Evolutionary conservation across 1,284 basidiomycete genomes (phyloP), one percentile per base, ranked within the genome.

Genomic region (Naganishia albida): DNA sequence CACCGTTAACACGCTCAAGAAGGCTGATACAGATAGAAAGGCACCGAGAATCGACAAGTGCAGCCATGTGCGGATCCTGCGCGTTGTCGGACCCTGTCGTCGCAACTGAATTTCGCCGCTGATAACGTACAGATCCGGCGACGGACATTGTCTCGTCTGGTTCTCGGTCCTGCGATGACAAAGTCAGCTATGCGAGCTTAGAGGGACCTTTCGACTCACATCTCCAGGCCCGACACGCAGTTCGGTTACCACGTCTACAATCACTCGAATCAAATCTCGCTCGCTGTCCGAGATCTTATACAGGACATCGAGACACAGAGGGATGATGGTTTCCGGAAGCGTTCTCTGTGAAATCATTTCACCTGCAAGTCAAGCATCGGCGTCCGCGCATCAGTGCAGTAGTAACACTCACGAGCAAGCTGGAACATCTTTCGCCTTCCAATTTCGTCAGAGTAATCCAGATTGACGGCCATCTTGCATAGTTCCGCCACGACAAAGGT

Each of bases 361-460:
- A 68, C 85, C 89, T 90, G 69, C 10, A 1, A 20, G 12, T 12
- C 26, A 2, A 18, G 12, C 20, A 44, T 34, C 23, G 10, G 39
- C 34, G 7, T 6, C 34, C 8, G 40, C 7, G 15, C 10, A n/a
- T 16, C 23, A 1, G 23, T 13, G 54, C 8, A 2, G 44, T 16
- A 26, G 18, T 18, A 4, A 8, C 3, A 86, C 88, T 78, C 73
- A 88, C 90, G 86, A 68, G 93, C 86, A 43, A 95, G 86, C 63
- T 86, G 84, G 73, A 95, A 95, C 83, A 96, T 90, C 80, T 93
- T 94, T 67, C 94, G 82, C 65, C 95, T 80, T 10, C 96, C 94
- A 72, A 94, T 93, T 78, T 99, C 93, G 78, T 99, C 96, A 34
- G 87, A 87, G 72, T 94, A 98, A 78, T 98, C 95, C 50, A 93